A percentile compares a stretch with the other conserved stretches of the same genome.
These are phyloP conservation scores for Phytophthora tubulina DNA, from an alignment of 352 stramenopile species.

Conservation along the genomic window DNA sequence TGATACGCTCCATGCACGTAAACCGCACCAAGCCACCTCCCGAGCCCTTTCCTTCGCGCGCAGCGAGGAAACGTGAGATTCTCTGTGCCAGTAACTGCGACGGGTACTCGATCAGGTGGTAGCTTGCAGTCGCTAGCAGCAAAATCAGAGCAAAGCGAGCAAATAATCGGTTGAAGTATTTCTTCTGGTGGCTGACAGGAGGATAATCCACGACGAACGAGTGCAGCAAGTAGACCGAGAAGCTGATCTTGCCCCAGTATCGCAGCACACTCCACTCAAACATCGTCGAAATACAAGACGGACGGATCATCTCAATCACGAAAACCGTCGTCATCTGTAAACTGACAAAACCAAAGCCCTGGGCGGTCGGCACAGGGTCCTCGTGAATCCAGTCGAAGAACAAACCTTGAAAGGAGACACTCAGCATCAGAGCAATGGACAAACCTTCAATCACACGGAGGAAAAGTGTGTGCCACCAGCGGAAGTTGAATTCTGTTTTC, in stretches of 20 bases:
- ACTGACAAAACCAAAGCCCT: slow-evolving; percentile 32
- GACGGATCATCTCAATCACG: slow-evolving; percentile 36
- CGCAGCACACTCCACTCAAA: slow-evolving; percentile 41
- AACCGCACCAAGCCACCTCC: slow-evolving; percentile 24
- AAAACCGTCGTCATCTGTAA: slow-evolving; percentile 28
- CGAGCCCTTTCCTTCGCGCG: slow-evolving; percentile 7
- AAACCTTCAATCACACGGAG: slow-evolving; percentile 42
- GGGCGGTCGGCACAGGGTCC: slow-evolving; percentile 16
- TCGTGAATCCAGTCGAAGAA: slow-evolving; percentile 39
- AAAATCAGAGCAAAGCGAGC: slow-evolving; percentile 41
- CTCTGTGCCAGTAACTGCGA: slow-evolving; percentile 15
- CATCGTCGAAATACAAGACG: slow-evolving; percentile 35
- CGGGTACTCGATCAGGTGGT: slow-evolving; percentile 40
- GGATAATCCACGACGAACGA: slow-evolving; percentile 37
- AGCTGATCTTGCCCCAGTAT: slow-evolving; percentile 39
- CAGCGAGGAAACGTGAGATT: slow-evolving; percentile 7
- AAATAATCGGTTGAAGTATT: slow-evolving; percentile 47
- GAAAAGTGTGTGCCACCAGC: slow-evolving; percentile 32
- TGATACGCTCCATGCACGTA: slow-evolving; percentile 27
- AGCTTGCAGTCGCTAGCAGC: slow-evolving; percentile 38
- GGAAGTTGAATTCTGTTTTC: slow-evolving; percentile 25
- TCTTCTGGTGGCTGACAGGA: slow-evolving; percentile 32
- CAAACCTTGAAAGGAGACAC: slow-evolving; percentile 37
- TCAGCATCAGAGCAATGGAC: slow-evolving; percentile 34
- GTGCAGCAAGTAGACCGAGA: slow-evolving; percentile 38